Evolutionary conservation across 371 early-diverging fungal genomes (phyloP), one percentile per base, ranked within the genome.

Genomic region (Mortierella sp.): DNA sequence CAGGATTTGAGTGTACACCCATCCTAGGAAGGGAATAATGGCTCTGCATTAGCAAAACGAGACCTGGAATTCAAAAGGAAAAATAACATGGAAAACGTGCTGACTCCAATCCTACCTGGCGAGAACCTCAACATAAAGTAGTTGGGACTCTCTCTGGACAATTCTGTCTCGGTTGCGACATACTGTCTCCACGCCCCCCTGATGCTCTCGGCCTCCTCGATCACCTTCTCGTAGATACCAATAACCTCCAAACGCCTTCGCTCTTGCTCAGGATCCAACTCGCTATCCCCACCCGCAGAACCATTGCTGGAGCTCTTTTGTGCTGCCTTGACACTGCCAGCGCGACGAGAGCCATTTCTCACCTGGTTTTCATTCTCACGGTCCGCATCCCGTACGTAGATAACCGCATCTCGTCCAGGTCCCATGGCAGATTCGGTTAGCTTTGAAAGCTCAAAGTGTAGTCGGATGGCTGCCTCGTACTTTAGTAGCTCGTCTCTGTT

Each of bases 1-100:
- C 28, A 93, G 82, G 31, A 94, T 88, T 34, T 91, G 90, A 0
- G 94, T 93, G 76, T 93, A 92, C 6, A 93, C 89, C 86, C 91
- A 94, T 1, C 95, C 34, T 61, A 16, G 34, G 34, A 61, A 70
- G 44, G 16, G 34, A 43, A 31, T 26, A 24, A 16, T 50, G n/a
- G n/a, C 48, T 55, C 72, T 4, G 16, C 28, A 26, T 11, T 48
- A 21, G 21, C 21, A 74, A 46, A 43, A 80, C 14, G 74, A 31
- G 44, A 21, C 1, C 21, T 0, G 3, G 21, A 19, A 2, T 3
- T 1, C 53, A 21, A 3, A 24, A 16, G 21, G 24, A 24, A 14
- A 50, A 1, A 14, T 14, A 14, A 14, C 16, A 9, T 50, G 16
- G 11, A 0, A 16, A 2, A 16, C 16, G 24, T 53, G 13, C 11